Conservation (phyloP, 1,284 basidiomycete species). For the Microbotryum lychnidis-dioicae region DNA sequence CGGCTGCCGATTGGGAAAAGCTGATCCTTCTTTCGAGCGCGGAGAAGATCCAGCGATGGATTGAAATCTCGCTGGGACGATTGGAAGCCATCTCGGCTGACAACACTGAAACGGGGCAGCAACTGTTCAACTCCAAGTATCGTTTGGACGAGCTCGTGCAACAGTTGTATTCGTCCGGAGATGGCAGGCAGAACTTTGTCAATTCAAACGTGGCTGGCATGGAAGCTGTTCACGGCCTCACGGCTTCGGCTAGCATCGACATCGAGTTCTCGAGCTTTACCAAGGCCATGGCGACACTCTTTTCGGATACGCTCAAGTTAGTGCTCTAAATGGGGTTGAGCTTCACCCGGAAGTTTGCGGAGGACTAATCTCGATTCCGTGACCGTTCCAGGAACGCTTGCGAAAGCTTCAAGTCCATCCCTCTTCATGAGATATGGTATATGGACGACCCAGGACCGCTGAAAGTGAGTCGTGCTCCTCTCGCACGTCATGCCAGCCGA, state of each 20-base stretch:
- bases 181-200: slow-evolving; percentile 13
- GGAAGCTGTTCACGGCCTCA: background rate
- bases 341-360: slow-evolving; percentile 4
- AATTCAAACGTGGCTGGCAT: slow-evolving; percentile 18
- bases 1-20: no score
- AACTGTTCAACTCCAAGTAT: background rate
- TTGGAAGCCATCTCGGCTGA: no score
- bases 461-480: slow-evolving; percentile 8
- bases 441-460: slow-evolving; percentile 10
- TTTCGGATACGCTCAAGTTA: slow-evolving; percentile 8
- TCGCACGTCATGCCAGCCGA: no score
- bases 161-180: background rate
- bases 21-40: no score
- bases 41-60: no score
- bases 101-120: no score
- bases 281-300: slow-evolving; percentile 9
- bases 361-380: background rate
- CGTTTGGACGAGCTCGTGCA: background rate
- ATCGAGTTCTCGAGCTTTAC: slow-evolving; percentile 12
- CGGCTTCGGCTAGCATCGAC: slow-evolving; percentile 1
- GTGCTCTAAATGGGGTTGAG: background rate
- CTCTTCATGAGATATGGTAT: slow-evolving; percentile 24
- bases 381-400: slow-evolving; percentile 8
- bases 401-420: slow-evolving; percentile 2
- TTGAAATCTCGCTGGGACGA: no score